Base-by-base conservation (phyloP, 164 flowering plant species). In the Tetracentron sinense region DNA sequence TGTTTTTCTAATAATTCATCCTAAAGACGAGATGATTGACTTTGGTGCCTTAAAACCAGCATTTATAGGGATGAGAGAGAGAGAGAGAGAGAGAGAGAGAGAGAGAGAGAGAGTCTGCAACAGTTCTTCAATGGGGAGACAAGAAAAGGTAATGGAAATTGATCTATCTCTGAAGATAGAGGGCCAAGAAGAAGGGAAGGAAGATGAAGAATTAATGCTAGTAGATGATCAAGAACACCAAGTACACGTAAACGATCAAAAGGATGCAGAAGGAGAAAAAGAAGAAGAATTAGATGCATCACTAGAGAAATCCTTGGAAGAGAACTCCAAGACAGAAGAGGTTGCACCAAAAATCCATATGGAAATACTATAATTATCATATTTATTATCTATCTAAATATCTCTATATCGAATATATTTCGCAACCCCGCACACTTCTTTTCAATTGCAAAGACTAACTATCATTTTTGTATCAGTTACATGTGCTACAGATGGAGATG, bases 21-120 rank as follows among this genome's bases (percentile, higher is more conserved):
- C 76, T 76, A 54, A 74, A 74, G 72, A 67, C 61, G 72, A 58
- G 74, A 67, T 75, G 74, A 78, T 86, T 83, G 88, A 86, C 86
- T 82, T 82, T 62, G 79, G 85, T 74, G 80, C 83, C 85, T 80
- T 77, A 80, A 79, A 81, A 80, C 72, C 67, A 60, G 78, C 74
- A 68, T 56, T 66, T n/a, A n/a, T n/a, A n/a, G n/a, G n/a, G n/a
- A n/a, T n/a, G n/a, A n/a, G n/a, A n/a, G n/a, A n/a, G n/a, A n/a
- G n/a, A n/a, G n/a, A n/a, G n/a, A n/a, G n/a, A n/a, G n/a, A n/a
- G n/a, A n/a, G 33, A 72, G 68, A 49, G 57, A 69, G 64, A 72
- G 55, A 75, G 53, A 60, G 55, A 67, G 48, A 69, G 49, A 25
- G 54, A 27, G 56, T 44, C 60, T 48, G 47, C 56, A 54, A 58